Evolutionary conservation across 139 green algal genomes (phyloP), one percentile per base, ranked within the genome.

Genomic region (Volvox reticuliferus): DNA sequence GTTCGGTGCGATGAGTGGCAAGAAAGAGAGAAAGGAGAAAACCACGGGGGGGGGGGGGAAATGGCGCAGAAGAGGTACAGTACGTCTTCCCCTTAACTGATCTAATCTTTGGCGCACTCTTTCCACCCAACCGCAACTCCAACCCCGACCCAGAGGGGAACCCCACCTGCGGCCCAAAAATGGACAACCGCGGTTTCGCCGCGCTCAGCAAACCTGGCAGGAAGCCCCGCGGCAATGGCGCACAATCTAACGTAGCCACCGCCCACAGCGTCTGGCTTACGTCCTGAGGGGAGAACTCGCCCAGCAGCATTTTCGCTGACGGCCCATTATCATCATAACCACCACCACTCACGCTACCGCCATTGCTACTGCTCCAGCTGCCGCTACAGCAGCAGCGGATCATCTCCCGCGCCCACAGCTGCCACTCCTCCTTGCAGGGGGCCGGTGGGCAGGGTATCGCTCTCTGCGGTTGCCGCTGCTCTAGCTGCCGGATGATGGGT

Each of bases 241-340:
- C 17, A n/a, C 86, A 73, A 9, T 90, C 75, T 16, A 90, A n/a
- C 0, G 73, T 78, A n/a, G 86, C 86, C 3, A 50, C 32, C 12
- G 86, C 50, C 86, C 86, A 90, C 86, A 90, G 86, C 73, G 55
- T 36, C 32, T 77, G 50, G 55, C 86, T 90, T 6, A 85, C 44
- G 86, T 90, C 85, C 69, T 82, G 85, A 12, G 69, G 32, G 17
- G 33, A 63, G 33, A 88, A 88, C 12, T 16, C 12, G 22, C 0
- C 36, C 67, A 89, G 84, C 84, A 79, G 63, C 63, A 36, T n/a
- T 17, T 19, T 55, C 44, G 44, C 44, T 55, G 44, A 55, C 44
- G 44, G 44, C 5, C 44, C 44, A 55, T 55, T 9, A 9, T 9
- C 44, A 55, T 55, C 44, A 55, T 55, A 55, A 55, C 44, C 44